Percentiles rank a stretch among this genome's conserved stretches.
phyloP scores from a whole-genome alignment of 345 rosid species.

The Eucalyptus shirleyi region DNA sequence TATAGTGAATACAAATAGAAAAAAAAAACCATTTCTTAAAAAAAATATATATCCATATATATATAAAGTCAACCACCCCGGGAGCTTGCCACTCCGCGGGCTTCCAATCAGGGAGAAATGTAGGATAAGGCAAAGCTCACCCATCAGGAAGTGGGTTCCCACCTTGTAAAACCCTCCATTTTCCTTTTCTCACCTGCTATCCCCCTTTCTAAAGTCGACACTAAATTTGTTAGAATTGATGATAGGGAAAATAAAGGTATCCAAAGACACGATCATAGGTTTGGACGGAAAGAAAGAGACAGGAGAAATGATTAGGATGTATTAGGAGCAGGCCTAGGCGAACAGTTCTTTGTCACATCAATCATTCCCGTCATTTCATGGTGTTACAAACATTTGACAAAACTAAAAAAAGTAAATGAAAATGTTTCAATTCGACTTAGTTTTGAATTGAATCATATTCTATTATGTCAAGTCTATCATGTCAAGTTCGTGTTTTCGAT shows the following conservation, averaged over 20 bases:
- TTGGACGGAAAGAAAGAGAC: not conserved
- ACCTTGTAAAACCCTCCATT: too few species aligned
- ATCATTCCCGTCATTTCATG: not conserved
- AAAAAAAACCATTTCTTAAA: too few species aligned
- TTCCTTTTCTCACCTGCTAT: not conserved
- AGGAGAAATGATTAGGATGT: not conserved
- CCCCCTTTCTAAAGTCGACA: not conserved
- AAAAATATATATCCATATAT: too few species aligned
- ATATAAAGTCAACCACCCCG: too few species aligned
- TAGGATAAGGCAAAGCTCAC: too few species aligned
- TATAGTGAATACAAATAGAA: too few species aligned
- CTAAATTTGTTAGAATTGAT: too few species aligned
- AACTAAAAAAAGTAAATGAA: not conserved
- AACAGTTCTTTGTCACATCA: not conserved
- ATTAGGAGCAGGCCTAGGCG: not conserved
- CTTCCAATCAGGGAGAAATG: too few species aligned
- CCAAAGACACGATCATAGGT: not conserved
- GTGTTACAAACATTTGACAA: not conserved
- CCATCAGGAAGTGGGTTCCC: too few species aligned
- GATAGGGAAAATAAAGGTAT: not conserved
- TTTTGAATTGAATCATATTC: not conserved
- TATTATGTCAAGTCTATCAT: not conserved
- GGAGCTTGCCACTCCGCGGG: too few species aligned
- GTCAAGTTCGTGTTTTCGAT: not conserved
- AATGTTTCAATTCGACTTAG: not conserved